Conservation (phyloP, 495 filamentous ascomycete species). For the Podospora australis region DNA sequence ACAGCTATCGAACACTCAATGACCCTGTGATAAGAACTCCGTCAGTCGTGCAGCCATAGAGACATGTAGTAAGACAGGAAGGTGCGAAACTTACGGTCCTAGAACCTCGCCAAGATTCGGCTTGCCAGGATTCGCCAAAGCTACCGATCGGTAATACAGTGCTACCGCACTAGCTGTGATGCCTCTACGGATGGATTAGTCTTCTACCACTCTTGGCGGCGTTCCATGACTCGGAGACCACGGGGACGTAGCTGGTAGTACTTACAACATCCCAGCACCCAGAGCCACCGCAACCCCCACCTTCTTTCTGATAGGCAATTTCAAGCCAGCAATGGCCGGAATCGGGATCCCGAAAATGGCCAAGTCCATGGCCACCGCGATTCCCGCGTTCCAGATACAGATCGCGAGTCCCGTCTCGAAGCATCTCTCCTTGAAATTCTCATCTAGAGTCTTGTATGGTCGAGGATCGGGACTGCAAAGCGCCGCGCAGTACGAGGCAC, state of each 20-base stretch:
- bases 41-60: background rate
- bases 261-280: background rate
- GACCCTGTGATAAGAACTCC: background rate
- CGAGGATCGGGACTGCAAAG: background rate
- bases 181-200: too few relatives aligned
- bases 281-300: background rate
- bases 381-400: background rate
- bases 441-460: too few relatives aligned
- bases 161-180: background rate
- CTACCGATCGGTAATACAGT: background rate
- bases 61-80: background rate
- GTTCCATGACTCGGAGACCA: too few relatives aligned
- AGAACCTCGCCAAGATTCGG: background rate
- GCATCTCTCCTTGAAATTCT: background rate
- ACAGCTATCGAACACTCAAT: background rate
- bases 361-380: background rate
- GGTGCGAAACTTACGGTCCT: background rate
- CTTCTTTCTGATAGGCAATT: background rate
- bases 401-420: background rate
- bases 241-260: too few relatives aligned
- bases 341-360: background rate
- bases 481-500: background rate
- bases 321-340: background rate
- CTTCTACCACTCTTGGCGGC: too few relatives aligned
- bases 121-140: background rate